Base-by-base conservation (phyloP, 148 eudicot genomes). In the Chenopodium quinoa region DNA sequence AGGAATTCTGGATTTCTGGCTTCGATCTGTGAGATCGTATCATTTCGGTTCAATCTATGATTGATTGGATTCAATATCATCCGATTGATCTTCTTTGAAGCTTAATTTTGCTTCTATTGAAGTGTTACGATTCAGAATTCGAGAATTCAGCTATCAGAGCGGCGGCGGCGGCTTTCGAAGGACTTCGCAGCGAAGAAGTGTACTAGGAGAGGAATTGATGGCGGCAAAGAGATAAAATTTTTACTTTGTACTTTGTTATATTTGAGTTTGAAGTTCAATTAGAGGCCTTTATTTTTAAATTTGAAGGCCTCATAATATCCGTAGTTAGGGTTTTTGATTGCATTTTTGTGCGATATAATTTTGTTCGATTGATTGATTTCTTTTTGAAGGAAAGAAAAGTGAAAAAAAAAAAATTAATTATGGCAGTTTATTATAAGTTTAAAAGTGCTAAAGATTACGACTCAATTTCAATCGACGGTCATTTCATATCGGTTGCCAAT, bases 401-500 rank as follows among this genome's bases (percentile, higher is more conserved):
- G 79, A 63, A 50, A 77, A 75, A 44, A 76, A 76, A 73, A 72
- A 83, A 76, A 75, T 80, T 62, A 96, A 75, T 84, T 64, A 96
- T 94, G 99, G 92, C 99, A 71, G 93, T 96, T 47, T 91, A 92
- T 83, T 96, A 90, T 82, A 93, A 94, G 90, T 94, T 96, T 83
- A 96, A 96, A 91, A 96, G 98, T 91, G 98, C 99, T 65, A 96
- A 93, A 92, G 99, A 93, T 89, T 92, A 89, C 78, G 99, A 96
- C 84, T 92, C 95, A 29, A 91, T 93, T 80, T 66, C 90, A 34
- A 90, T 92, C 60, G 99, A 96, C 79, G 97, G 99, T 66, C 99
- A 91, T 84, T 93, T 93, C 86, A 90, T 96, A 85, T 84, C 98
- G 65, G 94, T 94, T 85, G 91, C 89, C 27, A 87, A 72, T 83